Evolutionary conservation across 768 basidiomycete genomes (phyloP), one percentile per base, ranked within the genome.

Genomic region (Lentinula boryana): DNA sequence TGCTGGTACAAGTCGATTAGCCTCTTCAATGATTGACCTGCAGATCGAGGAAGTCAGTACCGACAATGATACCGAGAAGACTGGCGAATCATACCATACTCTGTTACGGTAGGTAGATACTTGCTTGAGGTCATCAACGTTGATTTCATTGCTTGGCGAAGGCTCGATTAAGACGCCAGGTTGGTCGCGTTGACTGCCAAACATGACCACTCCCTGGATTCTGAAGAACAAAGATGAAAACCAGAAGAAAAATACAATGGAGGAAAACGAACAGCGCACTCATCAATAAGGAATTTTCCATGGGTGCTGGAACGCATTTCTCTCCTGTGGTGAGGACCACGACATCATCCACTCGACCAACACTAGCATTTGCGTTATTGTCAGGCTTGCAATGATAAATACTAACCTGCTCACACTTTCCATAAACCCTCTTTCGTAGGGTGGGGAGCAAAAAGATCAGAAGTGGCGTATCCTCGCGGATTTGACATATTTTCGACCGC

Each of bases 361-460:
- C 65, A 15, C 72, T 75, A 23, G 2, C 5, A 32, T 23, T 15
- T 9, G 16, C 5, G 5, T 36, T 8, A 46, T 38, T 2, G 33
- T 40, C 33, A 46, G 44, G 13, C 18, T 48, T 33, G 31, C 27
- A 8, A 15, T n/a, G 35, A 21, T 0, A 50, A 33, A 10, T 4
- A 33, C 5, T 46, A 3, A 33, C 44, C 13, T 10, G 46, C 57
- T 58, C 23, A 58, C 57, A 58, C 23, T 65, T 73, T 80, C 70
- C 76, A 83, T n/a, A 78, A 66, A 13, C 72, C 68, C 4, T 72
- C 65, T 9, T 75, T 74, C 5, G 74, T 76, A 0, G 81, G 78
- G 62, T 83, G 81, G 27, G 69, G 71, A 36, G 73, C 58, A 62
- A 76, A 79, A 6, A 79, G 64, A 67, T 82, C 81, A 2, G 73